Evolutionary conservation across 2,329 filamentous ascomycete genomes (phyloP), one percentile per base, ranked within the genome.

Genomic region (Diaporthe batatas): DNA sequence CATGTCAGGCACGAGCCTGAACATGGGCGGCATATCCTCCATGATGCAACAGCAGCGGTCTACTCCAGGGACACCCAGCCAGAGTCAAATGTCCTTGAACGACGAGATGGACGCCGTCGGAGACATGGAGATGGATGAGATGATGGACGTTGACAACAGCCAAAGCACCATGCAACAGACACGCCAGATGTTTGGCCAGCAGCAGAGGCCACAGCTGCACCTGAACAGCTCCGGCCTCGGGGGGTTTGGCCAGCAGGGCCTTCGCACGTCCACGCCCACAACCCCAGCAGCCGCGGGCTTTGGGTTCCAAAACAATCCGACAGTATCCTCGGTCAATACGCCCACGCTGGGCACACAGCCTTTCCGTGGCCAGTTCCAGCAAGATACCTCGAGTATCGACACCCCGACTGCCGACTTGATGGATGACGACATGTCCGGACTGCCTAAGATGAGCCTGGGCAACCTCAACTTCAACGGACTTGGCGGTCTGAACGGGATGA

Each of bases 121-220:
- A 68, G 94, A 97, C 79, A 98, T 98, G 96, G 96, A 98, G 79
- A 93, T 98, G 92, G 96, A 98, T 79, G 95, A 98, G 5, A 85
- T 87, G 68, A 89, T 92, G 88, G 90, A 92, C 72, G 84, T 91
- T 78, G 88, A 91, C 59, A 88, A 91, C 75, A 89, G 83, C 77
- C 88, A 91, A 67, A 86, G 89, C 75, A 89, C 91, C 47, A 91
- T 93, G 78, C 92, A 93, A 77, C 91, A 93, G 78, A 89, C 90
- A 25, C 88, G 91, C 57, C 91, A 93, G 77, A 85, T 92, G 75
- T 93, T 93, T 76, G 90, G 90, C 57, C 90, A 91, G 77, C 86
- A 86, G 75, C 88, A 89, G 76, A 85, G 90, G 73, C 93, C 94
- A 2, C 92, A 94, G 77, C 86, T 98, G 71, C 94, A 96, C 80